phyloP scores from a whole-genome alignment of 1,284 basidiomycete genomes.

The Puccinia horiana region DNA sequence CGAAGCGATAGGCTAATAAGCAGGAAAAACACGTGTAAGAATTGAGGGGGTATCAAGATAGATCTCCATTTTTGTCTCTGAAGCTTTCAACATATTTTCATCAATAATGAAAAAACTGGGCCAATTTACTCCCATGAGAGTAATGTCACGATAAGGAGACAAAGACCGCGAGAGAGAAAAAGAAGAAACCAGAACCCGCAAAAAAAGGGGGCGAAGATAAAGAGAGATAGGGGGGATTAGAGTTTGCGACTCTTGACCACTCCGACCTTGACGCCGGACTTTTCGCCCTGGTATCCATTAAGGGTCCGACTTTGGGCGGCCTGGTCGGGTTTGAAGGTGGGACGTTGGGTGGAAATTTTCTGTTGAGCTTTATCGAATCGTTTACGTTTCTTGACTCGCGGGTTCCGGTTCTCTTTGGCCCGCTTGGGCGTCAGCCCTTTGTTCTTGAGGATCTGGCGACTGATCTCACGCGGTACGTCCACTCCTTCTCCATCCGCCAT shows the following conservation, averaged over 20 bases:
- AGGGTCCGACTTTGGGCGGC: slow-evolving; percentile 68
- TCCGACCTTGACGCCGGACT: slow-evolving; percentile 73
- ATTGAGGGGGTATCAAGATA: too few relatives aligned
- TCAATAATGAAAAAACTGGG: neutral
- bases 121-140: too few relatives aligned
- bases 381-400: slow-evolving; percentile 89
- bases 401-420: slow-evolving; percentile 81
- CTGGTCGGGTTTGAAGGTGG: slow-evolving; percentile 69
- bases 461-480: slow-evolving; percentile 77
- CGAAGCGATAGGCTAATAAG: too few relatives aligned
- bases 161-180: neutral
- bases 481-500: slow-evolving; percentile 31
- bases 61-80: too few relatives aligned
- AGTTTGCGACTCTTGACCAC: slow-evolving; percentile 80
- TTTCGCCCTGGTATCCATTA: slow-evolving; percentile 63
- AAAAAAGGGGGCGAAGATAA: neutral
- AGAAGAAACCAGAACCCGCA: neutral
- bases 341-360: slow-evolving; percentile 80
- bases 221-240: slow-evolving; percentile 52
- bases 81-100: neutral
- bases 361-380: slow-evolving; percentile 91
- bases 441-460: slow-evolving; percentile 86
- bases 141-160: neutral
- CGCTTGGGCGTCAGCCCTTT: slow-evolving; percentile 84
- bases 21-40: neutral